These are phyloP conservation scores for Phytophthora pluvialis DNA, from an alignment of 352 stramenopile species.

Conservation along the genomic window DNA sequence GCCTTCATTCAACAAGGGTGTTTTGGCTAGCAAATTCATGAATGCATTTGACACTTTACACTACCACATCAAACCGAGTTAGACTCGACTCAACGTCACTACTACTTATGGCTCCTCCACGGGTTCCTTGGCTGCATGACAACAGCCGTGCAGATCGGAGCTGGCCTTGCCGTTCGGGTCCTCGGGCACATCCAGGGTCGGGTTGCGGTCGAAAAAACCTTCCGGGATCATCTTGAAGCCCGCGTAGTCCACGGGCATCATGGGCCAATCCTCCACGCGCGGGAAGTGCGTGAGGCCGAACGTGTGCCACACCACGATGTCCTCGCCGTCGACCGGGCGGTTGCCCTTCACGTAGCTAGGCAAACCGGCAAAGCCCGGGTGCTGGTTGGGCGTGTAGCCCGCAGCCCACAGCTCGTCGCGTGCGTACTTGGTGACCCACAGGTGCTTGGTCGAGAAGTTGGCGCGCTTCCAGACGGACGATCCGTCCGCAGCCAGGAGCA, in stretches of 20 bases:
- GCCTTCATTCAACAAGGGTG: background rate
- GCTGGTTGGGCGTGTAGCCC: slow-evolving; percentile 73
- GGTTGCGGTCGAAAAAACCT: slow-evolving; percentile 63
- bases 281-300: slow-evolving; percentile 80
- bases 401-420: slow-evolving; percentile 68
- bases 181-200: slow-evolving; percentile 51
- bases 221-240: slow-evolving; percentile 77
- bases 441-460: slow-evolving; percentile 65
- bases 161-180: slow-evolving; percentile 47
- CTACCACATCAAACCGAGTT: background rate
- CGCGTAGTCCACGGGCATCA: slow-evolving; percentile 78
- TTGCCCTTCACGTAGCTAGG: slow-evolving; percentile 63
- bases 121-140: slow-evolving; percentile 16
- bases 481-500: slow-evolving; percentile 57
- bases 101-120: slow-evolving; percentile 18
- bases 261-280: slow-evolving; percentile 67
- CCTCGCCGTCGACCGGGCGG: slow-evolving; percentile 56
- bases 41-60: slow-evolving; percentile 12
- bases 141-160: slow-evolving; percentile 39
- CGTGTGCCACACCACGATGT: slow-evolving; percentile 79
- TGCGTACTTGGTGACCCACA: slow-evolving; percentile 79
- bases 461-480: slow-evolving; percentile 66
- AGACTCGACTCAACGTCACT: background rate
- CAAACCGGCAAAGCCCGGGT: slow-evolving; percentile 53
- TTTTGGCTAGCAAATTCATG: slow-evolving; percentile 2